These are phyloP conservation scores for Puccinia horiana DNA, from an alignment of 1,284 basidiomycete genomes.

Conservation along the genomic window DNA sequence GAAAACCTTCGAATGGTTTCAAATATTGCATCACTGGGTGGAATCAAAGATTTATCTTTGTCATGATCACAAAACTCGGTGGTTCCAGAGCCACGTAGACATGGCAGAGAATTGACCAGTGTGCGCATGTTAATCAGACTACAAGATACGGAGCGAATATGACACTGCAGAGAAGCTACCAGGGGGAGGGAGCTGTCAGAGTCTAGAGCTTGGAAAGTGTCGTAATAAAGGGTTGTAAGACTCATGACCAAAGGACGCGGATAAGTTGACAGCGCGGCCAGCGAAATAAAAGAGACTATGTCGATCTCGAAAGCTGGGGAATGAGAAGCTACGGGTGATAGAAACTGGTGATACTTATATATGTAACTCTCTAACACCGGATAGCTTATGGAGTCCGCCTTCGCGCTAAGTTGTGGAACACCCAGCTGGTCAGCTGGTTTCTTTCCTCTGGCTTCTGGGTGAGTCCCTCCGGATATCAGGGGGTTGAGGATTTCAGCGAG, in stretches of 20 bases:
- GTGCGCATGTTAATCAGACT: slow-evolving; percentile 6
- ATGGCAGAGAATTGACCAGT: background rate
- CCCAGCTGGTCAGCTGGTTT: background rate
- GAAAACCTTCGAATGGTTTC: slow-evolving; percentile 5
- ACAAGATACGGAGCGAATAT: slow-evolving; percentile 13
- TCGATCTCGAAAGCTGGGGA: background rate
- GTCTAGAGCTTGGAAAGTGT: slow-evolving; percentile 19
- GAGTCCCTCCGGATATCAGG: background rate
- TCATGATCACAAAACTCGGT: background rate
- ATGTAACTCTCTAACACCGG: background rate
- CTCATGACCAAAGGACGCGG: background rate
- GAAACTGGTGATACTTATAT: background rate
- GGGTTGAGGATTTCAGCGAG: background rate
- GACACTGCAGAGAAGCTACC: background rate
- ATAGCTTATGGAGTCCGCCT: background rate
- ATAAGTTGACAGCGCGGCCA: background rate
- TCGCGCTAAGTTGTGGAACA: too few relatives aligned
- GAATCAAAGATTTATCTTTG: background rate
- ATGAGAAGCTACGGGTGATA: background rate
- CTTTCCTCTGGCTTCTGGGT: background rate
- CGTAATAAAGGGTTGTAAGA: background rate
- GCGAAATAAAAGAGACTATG: background rate
- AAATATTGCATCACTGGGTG: slow-evolving; percentile 12
- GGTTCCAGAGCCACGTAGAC: background rate
- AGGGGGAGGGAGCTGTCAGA: slow-evolving; percentile 13